Conservation (phyloP, 139 green algal genomes). For the Micractinium sp. region DNA sequence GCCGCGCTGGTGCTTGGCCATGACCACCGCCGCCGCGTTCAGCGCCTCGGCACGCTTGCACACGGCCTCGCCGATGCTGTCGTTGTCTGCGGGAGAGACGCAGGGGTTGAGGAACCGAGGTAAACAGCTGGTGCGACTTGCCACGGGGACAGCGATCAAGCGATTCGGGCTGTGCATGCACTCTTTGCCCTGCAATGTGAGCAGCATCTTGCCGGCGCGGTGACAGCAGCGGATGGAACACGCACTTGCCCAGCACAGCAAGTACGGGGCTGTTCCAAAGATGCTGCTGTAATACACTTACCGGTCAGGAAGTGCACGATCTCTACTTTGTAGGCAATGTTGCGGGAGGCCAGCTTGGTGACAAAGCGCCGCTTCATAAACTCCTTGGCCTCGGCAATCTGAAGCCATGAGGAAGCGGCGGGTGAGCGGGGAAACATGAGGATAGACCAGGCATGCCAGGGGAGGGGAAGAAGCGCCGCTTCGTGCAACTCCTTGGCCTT, state of each 20-base stretch:
- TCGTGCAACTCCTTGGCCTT: not conserved
- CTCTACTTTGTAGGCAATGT: slow-evolving; percentile 57
- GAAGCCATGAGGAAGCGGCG: not conserved
- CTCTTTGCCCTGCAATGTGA: too few relatives aligned
- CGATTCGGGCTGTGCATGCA: too few relatives aligned
- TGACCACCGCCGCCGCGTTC: slow-evolving; percentile 55
- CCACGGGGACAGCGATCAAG: too few relatives aligned
- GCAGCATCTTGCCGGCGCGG: too few relatives aligned
- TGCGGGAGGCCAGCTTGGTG: slow-evolving; percentile 41
- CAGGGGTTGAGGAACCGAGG: too few relatives aligned
- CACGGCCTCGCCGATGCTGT: slow-evolving; percentile 60
- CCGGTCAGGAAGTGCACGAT: slow-evolving; percentile 64
- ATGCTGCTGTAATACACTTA: too few relatives aligned
- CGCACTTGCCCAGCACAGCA: too few relatives aligned
- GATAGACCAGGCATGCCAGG: not conserved
- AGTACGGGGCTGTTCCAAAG: too few relatives aligned
- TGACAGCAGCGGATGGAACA: too few relatives aligned
- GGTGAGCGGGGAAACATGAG: not conserved
- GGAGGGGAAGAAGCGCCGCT: not conserved
- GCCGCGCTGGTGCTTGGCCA: slow-evolving; percentile 69
- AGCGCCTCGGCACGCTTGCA: slow-evolving; percentile 62
- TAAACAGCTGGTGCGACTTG: too few relatives aligned
- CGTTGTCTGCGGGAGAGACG: slow-evolving; percentile 40
- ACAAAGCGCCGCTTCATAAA: slow-evolving; percentile 62
- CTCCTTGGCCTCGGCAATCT: slow-evolving; percentile 54